Base-by-base conservation (phyloP, 208 protist species). In the Acanthamoeba lenticulata region DNA sequence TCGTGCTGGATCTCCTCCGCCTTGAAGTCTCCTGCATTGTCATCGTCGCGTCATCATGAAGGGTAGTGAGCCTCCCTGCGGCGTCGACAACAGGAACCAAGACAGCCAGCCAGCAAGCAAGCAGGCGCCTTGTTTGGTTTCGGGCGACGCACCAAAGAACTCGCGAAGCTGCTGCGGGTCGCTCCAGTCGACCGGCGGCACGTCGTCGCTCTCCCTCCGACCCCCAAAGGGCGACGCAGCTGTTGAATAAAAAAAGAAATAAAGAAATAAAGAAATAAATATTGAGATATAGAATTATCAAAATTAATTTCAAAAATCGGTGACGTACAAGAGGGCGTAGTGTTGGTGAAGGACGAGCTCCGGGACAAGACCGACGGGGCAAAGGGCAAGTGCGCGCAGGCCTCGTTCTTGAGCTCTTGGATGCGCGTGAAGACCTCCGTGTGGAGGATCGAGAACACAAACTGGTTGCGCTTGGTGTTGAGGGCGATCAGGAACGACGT, bases 401-500 rank as follows among this genome's bases (percentile, higher is more conserved):
- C 65, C 34, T 74, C 65, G 34, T 74, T 74, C 65, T 86, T 86
- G 29, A 44, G 77, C 77, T 86, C 77, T n/a, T 86, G 40, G 21
- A 86, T 86, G 40, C 47, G 77, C 29, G 44, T 34, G 47, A 60
- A 86, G 11, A 86, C 77, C 27, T 47, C 77, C 29, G 47, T 38
- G 34, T 86, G n/a, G 34, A 42, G 2, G 1, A 86, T 27, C 29
- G 77, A 86, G n/a, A 86, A 57, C 1, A 86, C 47, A 86, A 86
- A 86, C 77, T 86, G 77, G 47, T 86, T 86, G 27, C 77, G 34
- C 47, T 86, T 86, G 29, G 77, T 86, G 77, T 86, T 86, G 5
- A 86, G 40, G 47, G 77, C 40, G 40, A 86, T 86, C 9, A 86
- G 42, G 77, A 29, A 86, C 24, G 44, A n/a, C 21, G 21, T 24